Evolutionary conservation across 352 stramenopile genomes (phyloP).

Genomic region (Lagenidium sp.): DNA sequence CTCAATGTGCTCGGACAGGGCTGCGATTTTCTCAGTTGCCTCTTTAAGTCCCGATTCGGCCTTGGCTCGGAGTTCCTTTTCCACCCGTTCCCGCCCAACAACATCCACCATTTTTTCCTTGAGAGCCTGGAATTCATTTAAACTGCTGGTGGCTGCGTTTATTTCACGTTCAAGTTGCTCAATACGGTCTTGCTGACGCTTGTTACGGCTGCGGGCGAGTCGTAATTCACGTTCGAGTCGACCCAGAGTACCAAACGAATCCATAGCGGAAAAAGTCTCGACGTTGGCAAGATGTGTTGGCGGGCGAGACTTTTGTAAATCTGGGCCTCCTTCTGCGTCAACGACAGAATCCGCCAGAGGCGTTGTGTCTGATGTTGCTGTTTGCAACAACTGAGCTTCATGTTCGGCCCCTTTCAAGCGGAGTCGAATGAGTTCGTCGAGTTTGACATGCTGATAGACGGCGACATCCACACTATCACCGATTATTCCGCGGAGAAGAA

Average conservation of each 20-base stretch:
- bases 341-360: not conserved
- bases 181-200: conserved; percentile 39
- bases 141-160: conserved; percentile 22
- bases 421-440: conserved; percentile 63
- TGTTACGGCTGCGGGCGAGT: conserved; percentile 61
- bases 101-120: conserved; percentile 78
- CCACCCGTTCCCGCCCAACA: conserved; percentile 60
- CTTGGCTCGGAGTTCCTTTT: conserved; percentile 82
- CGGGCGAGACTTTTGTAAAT: not conserved
- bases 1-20: conserved; percentile 93
- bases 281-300: conserved; percentile 43
- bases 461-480: conserved; percentile 34
- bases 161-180: conserved; percentile 49
- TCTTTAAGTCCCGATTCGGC: conserved; percentile 53
- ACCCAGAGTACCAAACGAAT: conserved; percentile 44
- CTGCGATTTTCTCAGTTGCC: conserved; percentile 81
- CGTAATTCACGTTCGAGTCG: conserved; percentile 65
- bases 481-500: conserved; percentile 45
- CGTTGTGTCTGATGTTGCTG: not conserved
- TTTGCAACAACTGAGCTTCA: conserved; percentile 35
- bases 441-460: conserved; percentile 61
- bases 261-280: conserved; percentile 47
- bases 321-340: not conserved
- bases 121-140: conserved; percentile 56
- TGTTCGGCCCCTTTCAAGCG: conserved; percentile 56